Conservation (phyloP, 2,329 filamentous ascomycete genomes). For the Aspergillus candidus region DNA sequence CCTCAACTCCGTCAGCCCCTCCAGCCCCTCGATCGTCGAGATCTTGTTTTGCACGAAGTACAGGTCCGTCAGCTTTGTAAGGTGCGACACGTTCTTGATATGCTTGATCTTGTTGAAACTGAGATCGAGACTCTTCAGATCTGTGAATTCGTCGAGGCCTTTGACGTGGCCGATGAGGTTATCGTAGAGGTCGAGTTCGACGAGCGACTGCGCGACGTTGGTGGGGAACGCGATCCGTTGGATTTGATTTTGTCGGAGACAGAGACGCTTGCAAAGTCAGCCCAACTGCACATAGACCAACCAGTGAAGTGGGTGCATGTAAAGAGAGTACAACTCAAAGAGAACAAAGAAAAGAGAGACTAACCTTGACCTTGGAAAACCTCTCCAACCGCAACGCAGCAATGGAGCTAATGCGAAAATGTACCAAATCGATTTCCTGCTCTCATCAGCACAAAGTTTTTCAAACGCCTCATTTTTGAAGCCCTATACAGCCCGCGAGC, state of each 20-base stretch:
- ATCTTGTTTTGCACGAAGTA: slow-evolving; percentile 97
- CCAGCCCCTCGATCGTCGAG: slow-evolving; percentile 74
- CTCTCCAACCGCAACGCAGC: slow-evolving; percentile 72
- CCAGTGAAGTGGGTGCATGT: not conserved
- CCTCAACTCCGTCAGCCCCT: slow-evolving; percentile 65
- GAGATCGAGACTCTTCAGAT: slow-evolving; percentile 75
- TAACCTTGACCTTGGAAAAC: slow-evolving; percentile 64
- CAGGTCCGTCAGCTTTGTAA: slow-evolving; percentile 72
- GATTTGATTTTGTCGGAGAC: slow-evolving; percentile 89
- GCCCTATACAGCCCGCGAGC: too few relatives aligned
- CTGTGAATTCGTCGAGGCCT: slow-evolving; percentile 69
- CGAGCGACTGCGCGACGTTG: slow-evolving; percentile 58
- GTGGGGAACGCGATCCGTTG: slow-evolving; percentile 70
- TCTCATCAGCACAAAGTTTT: not conserved
- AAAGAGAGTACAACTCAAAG: too few relatives aligned
- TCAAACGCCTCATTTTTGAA: too few relatives aligned
- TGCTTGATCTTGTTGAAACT: slow-evolving; percentile 99
- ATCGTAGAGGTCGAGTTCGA: slow-evolving; percentile 92
- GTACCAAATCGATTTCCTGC: slow-evolving; percentile 82
- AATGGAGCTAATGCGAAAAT: slow-evolving; percentile 76
- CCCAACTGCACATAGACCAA: not conserved
- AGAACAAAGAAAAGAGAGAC: slow-evolving; percentile 8
- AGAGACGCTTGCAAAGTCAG: slow-evolving; percentile 53
- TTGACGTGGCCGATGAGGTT: slow-evolving; percentile 86
- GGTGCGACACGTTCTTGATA: slow-evolving; percentile 78